Conservation (phyloP, 148 eudicot genomes). For the Tetragonia tetragonoides region DNA sequence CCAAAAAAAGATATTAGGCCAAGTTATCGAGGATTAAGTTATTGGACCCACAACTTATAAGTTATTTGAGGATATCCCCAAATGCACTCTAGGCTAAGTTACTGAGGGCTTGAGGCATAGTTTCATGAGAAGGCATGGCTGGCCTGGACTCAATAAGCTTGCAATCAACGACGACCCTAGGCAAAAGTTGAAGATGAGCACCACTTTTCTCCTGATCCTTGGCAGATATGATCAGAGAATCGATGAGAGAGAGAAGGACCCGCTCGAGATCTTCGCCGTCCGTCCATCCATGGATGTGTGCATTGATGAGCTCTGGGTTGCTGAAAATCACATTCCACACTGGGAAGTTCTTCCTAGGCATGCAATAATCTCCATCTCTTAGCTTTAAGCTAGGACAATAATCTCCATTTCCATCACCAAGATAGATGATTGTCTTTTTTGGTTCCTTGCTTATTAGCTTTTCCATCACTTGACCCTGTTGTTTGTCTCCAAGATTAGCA, state of each 20-base stretch:
- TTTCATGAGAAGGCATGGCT: too few relatives aligned
- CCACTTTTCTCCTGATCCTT: too few relatives aligned
- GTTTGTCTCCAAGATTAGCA: too few relatives aligned
- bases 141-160: too few relatives aligned
- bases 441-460: conserved; percentile 46
- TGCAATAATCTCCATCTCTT: conserved; percentile 45
- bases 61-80: too few relatives aligned
- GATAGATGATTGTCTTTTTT: conserved; percentile 54
- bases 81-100: too few relatives aligned
- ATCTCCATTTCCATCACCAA: conserved; percentile 74
- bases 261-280: conserved; percentile 62
- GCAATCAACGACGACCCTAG: too few relatives aligned
- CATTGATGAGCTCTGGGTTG: conserved; percentile 40
- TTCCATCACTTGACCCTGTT: conserved; percentile 58
- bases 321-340: conserved; percentile 63
- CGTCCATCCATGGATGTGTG: conserved; percentile 67
- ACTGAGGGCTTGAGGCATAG: too few relatives aligned
- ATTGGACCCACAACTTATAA: too few relatives aligned
- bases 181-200: too few relatives aligned
- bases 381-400: conserved; percentile 76
- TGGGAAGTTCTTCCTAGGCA: conserved; percentile 82
- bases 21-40: too few relatives aligned
- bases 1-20: too few relatives aligned
- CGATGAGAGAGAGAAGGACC: conserved; percentile 43
- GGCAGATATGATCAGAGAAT: conserved; percentile 22